Conservation (phyloP, 192 early-diverging fungal genomes). For the Kappamyces sp. region DNA sequence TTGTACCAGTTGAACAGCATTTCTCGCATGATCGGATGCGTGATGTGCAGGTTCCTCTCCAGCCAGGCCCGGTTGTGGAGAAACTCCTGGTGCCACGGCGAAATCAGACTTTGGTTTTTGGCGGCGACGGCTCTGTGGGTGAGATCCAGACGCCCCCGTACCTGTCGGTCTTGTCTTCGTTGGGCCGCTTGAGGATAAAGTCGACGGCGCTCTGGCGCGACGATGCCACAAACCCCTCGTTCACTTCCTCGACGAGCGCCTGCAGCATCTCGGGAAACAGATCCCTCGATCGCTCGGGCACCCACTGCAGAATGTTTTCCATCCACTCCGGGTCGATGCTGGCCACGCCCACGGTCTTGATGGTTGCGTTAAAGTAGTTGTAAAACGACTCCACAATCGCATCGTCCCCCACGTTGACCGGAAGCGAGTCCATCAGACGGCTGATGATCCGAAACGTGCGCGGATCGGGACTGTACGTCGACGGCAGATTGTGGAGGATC, state of each 20-base stretch:
- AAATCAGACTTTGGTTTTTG: conserved; percentile 1
- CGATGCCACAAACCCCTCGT: conserved; percentile 41
- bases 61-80: conserved; percentile 39
- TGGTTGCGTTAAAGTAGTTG: conserved; percentile 46
- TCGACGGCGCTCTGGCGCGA: conserved; percentile 46
- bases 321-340: conserved; percentile 31
- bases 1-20: conserved; percentile 39
- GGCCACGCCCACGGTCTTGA: conserved; percentile 35
- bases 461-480: conserved; percentile 15
- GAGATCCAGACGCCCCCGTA: background rate
- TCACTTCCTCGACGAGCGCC: conserved; percentile 40
- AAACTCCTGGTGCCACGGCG: conserved; percentile 39
- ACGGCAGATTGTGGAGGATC: conserved; percentile 22
- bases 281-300: conserved; percentile 34
- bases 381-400: conserved; percentile 39
- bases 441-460: background rate
- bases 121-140: background rate
- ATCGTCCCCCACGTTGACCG: conserved; percentile 21
- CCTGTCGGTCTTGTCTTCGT: conserved; percentile 11
- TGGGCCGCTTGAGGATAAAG: conserved; percentile 38
- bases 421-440: conserved; percentile 9
- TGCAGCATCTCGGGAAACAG: conserved; percentile 23
- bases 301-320: conserved; percentile 31
- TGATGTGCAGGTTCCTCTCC: conserved; percentile 38
- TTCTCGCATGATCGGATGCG: conserved; percentile 33